Percentiles rank a stretch among this genome's conserved stretches.
Evolutionary conservation across 257 asterid species (phyloP).

Genomic region (Solanum paucissectum): DNA sequence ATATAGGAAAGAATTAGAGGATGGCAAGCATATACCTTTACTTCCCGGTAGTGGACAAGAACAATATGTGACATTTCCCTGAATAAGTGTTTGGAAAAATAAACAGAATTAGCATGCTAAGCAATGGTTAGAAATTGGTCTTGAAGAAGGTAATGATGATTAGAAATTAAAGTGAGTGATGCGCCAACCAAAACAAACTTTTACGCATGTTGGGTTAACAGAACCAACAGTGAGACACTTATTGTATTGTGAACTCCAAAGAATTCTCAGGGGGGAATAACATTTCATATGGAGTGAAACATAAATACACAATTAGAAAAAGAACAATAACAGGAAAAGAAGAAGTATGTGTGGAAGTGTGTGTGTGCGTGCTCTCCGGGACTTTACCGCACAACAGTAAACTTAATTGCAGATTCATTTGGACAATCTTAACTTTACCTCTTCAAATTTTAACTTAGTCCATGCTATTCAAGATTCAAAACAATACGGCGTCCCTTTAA

Average conservation of each 20-base stretch:
- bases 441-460: background rate
- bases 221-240: background rate
- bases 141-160: background rate
- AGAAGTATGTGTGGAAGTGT: background rate
- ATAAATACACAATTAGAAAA: background rate
- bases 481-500: background rate
- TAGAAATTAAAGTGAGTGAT: background rate
- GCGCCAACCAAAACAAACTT: background rate
- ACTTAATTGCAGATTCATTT: background rate
- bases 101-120: slow-evolving; percentile 1
- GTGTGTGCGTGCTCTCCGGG: background rate
- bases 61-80: slow-evolving; percentile 88
- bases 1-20: slow-evolving; percentile 1
- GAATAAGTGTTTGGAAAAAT: slow-evolving; percentile 14
- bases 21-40: slow-evolving; percentile 47
- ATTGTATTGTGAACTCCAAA: background rate
- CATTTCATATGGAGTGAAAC: background rate
- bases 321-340: background rate
- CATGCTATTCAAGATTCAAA: background rate
- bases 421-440: background rate
- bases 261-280: background rate
- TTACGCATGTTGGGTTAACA: background rate
- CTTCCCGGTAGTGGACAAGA: slow-evolving; percentile 94
- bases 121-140: slow-evolving; percentile 1
- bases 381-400: background rate